Evolutionary conservation across 2,329 filamentous ascomycete genomes (phyloP), one percentile per base, ranked within the genome.

Genomic region (Stagonosporopsis tanaceti): DNA sequence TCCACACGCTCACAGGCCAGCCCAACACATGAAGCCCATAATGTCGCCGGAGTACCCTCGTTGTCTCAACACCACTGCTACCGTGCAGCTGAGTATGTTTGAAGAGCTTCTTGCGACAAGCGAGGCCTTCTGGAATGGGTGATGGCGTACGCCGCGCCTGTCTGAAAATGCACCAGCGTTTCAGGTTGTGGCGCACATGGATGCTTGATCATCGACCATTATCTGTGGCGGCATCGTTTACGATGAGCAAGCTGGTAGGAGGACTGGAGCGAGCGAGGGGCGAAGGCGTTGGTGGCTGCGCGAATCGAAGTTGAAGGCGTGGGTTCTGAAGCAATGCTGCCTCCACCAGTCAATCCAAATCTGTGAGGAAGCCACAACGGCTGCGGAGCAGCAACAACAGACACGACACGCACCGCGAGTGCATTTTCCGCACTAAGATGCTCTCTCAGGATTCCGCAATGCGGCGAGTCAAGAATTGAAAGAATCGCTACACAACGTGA

Each of bases 151-250:
- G 53, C 47, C 47, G 35, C 39, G 46, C 25, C 35, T 28, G 47
- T 47, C 37, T 52, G 47, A 32, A 44, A 39, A 53, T 52, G 54
- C 54, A 54, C 56, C 48, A 59, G 50, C 53, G 56, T 59, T 59
- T 59, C 56, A 59, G 55, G 4, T 39, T 17, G 32, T 25, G 42
- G 28, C 24, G 27, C 37, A 51, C 42, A 42, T 47, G 47, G 53
- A 47, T 47, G 37, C n/a, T 34, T 40, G 47, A n/a, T 28, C 22
- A 37, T 47, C 42, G 47, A 42, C 28, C 42, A 32, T 30, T 47
- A 32, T 30, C 47, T 46, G 25, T 28, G 34, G 34, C 34, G 42
- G 17, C 22, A 37, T 38, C 27, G 37, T 51, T 30, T 42, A 24
- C 41, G 39, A 47, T 46, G 30, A 24, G 42, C 22, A 39, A 30